These are phyloP conservation scores for Hylodesmum podocarpum DNA, from an alignment of 306 rosid species.

Conservation along the genomic window DNA sequence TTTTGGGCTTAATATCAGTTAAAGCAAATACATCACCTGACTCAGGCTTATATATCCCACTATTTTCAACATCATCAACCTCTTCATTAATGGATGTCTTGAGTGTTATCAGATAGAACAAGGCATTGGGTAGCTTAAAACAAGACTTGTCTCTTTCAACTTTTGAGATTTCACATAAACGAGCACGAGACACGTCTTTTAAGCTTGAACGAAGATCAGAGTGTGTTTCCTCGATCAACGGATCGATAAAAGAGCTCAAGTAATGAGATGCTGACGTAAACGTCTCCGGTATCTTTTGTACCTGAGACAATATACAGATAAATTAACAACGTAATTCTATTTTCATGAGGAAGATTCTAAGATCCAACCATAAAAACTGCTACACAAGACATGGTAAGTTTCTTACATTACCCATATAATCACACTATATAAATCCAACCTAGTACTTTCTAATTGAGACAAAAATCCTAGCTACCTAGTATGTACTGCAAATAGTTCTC, in stretches of 20 bases:
- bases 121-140: constrained; percentile 19
- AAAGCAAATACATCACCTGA: background rate
- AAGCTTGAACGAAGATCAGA: constrained; percentile 43
- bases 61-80: background rate
- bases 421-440: no score
- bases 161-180: constrained; percentile 25
- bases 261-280: constrained; percentile 38
- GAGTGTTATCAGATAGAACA: constrained; percentile 25
- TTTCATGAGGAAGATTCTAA: no score
- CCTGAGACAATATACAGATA: constrained; percentile 44
- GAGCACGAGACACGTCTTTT: constrained; percentile 15
- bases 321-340: no score
- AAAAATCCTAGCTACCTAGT: no score
- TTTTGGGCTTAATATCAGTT: background rate
- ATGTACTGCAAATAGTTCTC: no score
- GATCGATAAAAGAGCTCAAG: constrained; percentile 37
- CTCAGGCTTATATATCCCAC: background rate
- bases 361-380: no score
- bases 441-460: no score
- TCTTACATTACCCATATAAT: no score
- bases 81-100: background rate
- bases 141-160: background rate
- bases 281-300: constrained; percentile 42
- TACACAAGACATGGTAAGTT: no score
- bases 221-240: constrained; percentile 58